These are phyloP conservation scores for Mycena capillaripes DNA, from an alignment of 768 basidiomycete species.

Conservation along the genomic window DNA sequence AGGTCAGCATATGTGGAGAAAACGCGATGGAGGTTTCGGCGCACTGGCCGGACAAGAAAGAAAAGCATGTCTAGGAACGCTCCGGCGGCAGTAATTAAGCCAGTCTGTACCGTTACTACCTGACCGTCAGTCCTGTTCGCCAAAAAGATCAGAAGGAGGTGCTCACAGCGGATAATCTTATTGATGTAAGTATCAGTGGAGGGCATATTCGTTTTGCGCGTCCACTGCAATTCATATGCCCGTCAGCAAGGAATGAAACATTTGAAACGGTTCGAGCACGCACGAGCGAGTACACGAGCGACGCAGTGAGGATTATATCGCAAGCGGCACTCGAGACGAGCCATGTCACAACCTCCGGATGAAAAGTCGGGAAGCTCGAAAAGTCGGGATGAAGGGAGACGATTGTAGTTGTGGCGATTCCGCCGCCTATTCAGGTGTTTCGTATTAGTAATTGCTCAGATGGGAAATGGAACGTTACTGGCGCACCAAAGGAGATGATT, in stretches of 20 bases:
- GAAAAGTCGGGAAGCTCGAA: conserved; percentile 13
- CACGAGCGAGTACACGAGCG: conserved; percentile 16
- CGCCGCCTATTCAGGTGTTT: conserved; percentile 23
- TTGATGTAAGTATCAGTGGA: conserved; percentile 32
- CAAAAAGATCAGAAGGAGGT: not conserved
- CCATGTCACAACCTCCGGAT: conserved; percentile 30
- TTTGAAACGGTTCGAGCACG: not conserved
- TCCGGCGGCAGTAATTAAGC: conserved; percentile 26
- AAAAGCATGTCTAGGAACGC: conserved; percentile 27
- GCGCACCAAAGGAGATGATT: conserved; percentile 18
- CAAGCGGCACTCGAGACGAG: conserved; percentile 23
- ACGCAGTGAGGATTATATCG: conserved; percentile 32
- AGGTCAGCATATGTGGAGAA: no score
- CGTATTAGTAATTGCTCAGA: not conserved
- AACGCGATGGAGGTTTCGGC: no score
- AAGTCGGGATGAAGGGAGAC: conserved; percentile 18
- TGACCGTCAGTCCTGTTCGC: not conserved
- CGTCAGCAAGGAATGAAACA: no score
- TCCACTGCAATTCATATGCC: conserved; percentile 21
- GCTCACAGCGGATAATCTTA: conserved; percentile 34
- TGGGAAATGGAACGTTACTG: not conserved
- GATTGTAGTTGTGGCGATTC: conserved; percentile 15
- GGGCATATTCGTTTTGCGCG: conserved; percentile 10
- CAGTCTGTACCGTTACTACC: conserved; percentile 32
- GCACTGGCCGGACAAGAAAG: conserved; percentile 1